Evolutionary conservation across 495 filamentous ascomycete species (phyloP), one percentile per base, ranked within the genome.

Genomic region (Aspergillus taichungensis): DNA sequence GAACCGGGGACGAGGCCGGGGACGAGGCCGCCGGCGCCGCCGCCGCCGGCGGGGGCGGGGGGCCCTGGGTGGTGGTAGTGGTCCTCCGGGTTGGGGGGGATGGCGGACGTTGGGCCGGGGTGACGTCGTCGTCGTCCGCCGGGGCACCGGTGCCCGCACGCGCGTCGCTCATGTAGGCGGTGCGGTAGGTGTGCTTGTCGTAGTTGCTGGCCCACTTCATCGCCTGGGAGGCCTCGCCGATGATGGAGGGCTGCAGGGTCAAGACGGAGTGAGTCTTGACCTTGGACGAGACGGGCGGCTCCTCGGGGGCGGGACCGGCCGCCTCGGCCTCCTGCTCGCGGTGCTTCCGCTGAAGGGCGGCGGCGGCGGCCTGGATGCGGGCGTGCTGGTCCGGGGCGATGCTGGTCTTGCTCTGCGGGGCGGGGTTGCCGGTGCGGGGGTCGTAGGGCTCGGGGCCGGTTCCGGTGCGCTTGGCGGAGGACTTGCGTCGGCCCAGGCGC

Each of bases 311-410:
- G 54, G 57, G 50, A 63, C 56, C 49, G 64, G 65, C 46, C 47
- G 66, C 63, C 27, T 62, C 66, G 35, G 63, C 62, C 32, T 79
- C 68, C 59, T 79, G 72, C 49, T 84, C 76, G 38, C 74, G 74
- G 52, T 85, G 78, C 52, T 76, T 78, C 46, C 76, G 75, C 57
- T 88, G 84, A 33, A 98, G 74, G 48, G 82, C 82, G 13, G 84
- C 81, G 2, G 92, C 92, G 13, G 91, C 91, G 32, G 83, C 83
- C 63, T 94, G 88, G 40, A 98, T 94, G 46, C 80, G 83, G 47
- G 91, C 89, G 52, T 95, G 86, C 61, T 95, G 90, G 50, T 95
- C 90, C 9, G 88, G 85, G 12, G 80, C 88, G 57, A 96, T 87
- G 65, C 85, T 95, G 27, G 81, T 83, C 66, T 90, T 95, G 69